Conservation (phyloP, 139 green algal species). For the Coelastrella sp. region DNA sequence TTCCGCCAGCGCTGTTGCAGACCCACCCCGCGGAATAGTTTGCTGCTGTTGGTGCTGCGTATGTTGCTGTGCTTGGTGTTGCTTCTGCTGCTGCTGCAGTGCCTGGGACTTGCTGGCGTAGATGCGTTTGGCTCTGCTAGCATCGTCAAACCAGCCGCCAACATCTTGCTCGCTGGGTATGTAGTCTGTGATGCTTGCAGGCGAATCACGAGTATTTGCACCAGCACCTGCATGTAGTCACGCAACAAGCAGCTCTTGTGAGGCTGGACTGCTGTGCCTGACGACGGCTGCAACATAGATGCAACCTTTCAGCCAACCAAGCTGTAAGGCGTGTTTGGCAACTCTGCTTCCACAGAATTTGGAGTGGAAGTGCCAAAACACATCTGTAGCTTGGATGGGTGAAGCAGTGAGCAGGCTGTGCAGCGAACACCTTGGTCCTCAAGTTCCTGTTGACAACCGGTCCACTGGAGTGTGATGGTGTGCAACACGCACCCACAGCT, state of each 20-base stretch:
- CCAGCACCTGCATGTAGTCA: constrained; percentile 60
- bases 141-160: constrained; percentile 80
- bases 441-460: no score
- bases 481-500: no score
- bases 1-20: background rate
- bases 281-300: no score
- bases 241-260: background rate
- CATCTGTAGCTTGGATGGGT: no score
- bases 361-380: no score
- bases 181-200: constrained; percentile 73
- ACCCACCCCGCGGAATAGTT: background rate
- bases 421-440: no score
- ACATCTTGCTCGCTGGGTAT: constrained; percentile 61
- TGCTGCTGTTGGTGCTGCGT: constrained; percentile 21
- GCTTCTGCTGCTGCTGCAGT: constrained; percentile 36
- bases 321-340: no score
- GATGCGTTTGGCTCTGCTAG: constrained; percentile 44
- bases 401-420: no score
- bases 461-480: no score
- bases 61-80: constrained; percentile 26
- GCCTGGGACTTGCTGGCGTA: constrained; percentile 32
- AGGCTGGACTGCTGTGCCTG: no score
- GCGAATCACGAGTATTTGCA: constrained; percentile 80
- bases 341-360: no score
- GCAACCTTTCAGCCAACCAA: no score